These are phyloP conservation scores for Hypoxylon sp. DNA, from an alignment of 2,329 filamentous ascomycete species.

Conservation along the genomic window DNA sequence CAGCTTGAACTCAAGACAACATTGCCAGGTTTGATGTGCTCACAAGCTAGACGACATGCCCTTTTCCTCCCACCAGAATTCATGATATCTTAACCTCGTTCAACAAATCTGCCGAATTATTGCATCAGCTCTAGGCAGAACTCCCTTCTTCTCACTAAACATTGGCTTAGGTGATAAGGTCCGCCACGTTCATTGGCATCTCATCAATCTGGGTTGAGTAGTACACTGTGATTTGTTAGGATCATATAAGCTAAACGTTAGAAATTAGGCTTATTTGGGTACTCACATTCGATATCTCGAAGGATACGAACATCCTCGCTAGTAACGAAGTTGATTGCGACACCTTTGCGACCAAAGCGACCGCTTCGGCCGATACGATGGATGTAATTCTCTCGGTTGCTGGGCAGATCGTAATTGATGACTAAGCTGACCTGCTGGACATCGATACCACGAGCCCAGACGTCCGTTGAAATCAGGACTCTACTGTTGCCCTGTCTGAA, in stretches of 20 bases:
- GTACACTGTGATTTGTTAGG: conserved; percentile 72
- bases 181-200: conserved; percentile 96
- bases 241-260: not conserved
- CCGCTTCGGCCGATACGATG: conserved; percentile 97
- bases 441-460: conserved; percentile 98
- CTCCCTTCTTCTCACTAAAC: not conserved
- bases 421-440: conserved; percentile 98
- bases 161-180: conserved; percentile 64
- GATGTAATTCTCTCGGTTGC: conserved; percentile 99
- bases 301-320: conserved; percentile 98
- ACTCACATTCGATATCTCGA: conserved; percentile 92
- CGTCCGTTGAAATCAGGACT: conserved; percentile 96
- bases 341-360: conserved; percentile 96
- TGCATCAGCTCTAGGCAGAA: conserved; percentile 23
- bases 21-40: conserved; percentile 28
- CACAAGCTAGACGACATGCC: conserved; percentile 52
- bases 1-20: conserved; percentile 12
- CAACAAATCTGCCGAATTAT: conserved; percentile 12
- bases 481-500: conserved; percentile 97
- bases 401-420: conserved; percentile 98
- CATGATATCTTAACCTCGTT: conserved; percentile 13
- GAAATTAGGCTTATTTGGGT: not conserved
- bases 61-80: conserved; percentile 52
- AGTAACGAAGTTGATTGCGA: conserved; percentile 99
- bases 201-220: conserved; percentile 98